phyloP scores from a whole-genome alignment of 129 eudicot genomes.

The Erigeron canadensis region DNA sequence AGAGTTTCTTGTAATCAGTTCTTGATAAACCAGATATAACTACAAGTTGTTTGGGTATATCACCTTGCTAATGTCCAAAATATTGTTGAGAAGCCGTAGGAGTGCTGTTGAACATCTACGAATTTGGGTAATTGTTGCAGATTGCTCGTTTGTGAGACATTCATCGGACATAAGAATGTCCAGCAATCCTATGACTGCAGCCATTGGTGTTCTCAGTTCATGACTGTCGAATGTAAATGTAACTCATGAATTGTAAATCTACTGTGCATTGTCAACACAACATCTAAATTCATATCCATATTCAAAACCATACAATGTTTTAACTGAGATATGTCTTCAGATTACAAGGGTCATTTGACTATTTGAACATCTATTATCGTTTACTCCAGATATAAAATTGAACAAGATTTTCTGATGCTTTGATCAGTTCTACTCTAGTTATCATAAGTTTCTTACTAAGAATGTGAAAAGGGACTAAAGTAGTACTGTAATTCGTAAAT shows the following conservation, averaged over 20 bases:
- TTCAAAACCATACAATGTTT: not conserved
- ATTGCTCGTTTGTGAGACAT: conserved; percentile 85
- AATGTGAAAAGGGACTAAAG: not conserved
- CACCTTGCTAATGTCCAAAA: conserved; percentile 98
- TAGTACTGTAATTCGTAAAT: not conserved
- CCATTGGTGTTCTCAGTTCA: conserved; percentile 98
- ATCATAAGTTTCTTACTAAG: too few species aligned
- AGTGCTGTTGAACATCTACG: conserved; percentile 96
- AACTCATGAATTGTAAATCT: conserved; percentile 13
- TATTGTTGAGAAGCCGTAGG: conserved; percentile 94
- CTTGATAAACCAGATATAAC: not conserved
- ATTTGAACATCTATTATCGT: too few species aligned
- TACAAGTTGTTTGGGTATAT: conserved; percentile 5
- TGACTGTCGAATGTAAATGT: conserved; percentile 54
- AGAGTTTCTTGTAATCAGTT: not conserved
- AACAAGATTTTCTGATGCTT: too few species aligned
- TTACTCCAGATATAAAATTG: too few species aligned
- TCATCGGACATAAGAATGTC: conserved; percentile 95
- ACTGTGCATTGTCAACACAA: conserved; percentile 2
- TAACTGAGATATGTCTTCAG: not conserved
- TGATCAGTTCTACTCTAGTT: too few species aligned
- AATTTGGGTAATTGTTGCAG: conserved; percentile 73
- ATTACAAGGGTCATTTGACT: not conserved
- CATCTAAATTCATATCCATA: not conserved
- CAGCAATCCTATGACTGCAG: conserved; percentile 97